These are phyloP conservation scores for Ceratocystis albifundus DNA, from an alignment of 2,329 filamentous ascomycete genomes.

Conservation along the genomic window DNA sequence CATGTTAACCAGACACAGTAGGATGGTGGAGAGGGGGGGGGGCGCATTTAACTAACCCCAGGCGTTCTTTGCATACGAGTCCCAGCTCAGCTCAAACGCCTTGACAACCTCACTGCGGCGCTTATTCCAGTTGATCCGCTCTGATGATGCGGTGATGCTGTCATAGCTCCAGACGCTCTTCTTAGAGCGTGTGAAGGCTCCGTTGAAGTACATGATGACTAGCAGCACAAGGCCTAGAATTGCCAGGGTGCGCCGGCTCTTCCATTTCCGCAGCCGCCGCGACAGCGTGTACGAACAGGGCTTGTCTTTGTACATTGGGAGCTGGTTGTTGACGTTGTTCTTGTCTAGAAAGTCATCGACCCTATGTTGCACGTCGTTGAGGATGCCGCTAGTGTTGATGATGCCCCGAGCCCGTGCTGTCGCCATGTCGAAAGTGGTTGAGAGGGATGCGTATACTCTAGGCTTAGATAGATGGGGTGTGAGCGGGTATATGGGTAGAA, in stretches of 20 bases:
- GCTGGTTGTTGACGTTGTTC: constrained; percentile 35
- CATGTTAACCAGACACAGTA: no score
- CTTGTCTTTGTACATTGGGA: constrained; percentile 99
- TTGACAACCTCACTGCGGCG: constrained; percentile 74
- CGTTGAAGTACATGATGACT: constrained; percentile 56
- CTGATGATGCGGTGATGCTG: constrained; percentile 34
- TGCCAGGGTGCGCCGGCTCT: constrained; percentile 45
- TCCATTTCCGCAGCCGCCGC: constrained; percentile 47
- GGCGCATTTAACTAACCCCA: constrained; percentile 59
- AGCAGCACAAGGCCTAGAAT: constrained; percentile 44
- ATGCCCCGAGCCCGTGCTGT: constrained; percentile 30
- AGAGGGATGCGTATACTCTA: not conserved
- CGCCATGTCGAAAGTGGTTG: not conserved
- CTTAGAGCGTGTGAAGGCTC: constrained; percentile 40
- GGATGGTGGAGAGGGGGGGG: no score
- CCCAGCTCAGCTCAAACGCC: constrained; percentile 84
- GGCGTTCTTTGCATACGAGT: constrained; percentile 80
- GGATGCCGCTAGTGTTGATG: constrained; percentile 28
- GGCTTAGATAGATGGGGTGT: not conserved
- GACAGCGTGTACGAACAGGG: constrained; percentile 53
- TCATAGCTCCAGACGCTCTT: constrained; percentile 47
- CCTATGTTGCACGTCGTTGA: constrained; percentile 48
- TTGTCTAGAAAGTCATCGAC: constrained; percentile 55
- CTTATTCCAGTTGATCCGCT: constrained; percentile 58
- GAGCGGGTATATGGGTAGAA: not conserved